Base-by-base conservation (phyloP, 495 filamentous ascomycete genomes). In the Staphylotrichum tortipilum region DNA sequence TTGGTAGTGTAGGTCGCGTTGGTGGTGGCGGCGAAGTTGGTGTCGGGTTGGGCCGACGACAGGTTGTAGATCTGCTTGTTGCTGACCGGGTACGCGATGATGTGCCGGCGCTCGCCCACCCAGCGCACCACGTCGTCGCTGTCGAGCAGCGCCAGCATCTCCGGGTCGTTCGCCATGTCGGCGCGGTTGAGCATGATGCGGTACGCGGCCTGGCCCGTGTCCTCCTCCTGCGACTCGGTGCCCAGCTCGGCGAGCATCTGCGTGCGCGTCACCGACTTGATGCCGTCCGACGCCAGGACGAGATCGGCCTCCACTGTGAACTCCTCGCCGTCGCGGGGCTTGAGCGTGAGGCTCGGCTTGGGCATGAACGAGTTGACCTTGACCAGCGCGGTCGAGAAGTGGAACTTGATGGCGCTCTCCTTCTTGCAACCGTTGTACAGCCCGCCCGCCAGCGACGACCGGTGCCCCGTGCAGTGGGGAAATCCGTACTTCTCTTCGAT, bases 121-220 rank as follows among this genome's bases (percentile, higher is more conserved):
- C 85, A 91, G 29, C 86, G 78, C 7, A 81, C 82, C 10, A 85
- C 85, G n/a, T 66, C 70, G 53, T 83, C 80, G 52, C 72, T 68
- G 49, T 85, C 77, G 11, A 91, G 68, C 6, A 91, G 75, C 23
- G 69, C 78, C 21, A 84, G 67, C 14, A 89, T 77, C 55, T 86
- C 82, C 0, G 80, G 75, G 63, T 89, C 82, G 42, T 74, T 59
- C 49, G 72, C 67, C 77, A 88, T 80, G 54, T 87, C 75, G 36
- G 77, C 71, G 14, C 82, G 78, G 45, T 72, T 75, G 50, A 90
- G 78, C 81, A 90, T 85, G 70, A 92, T 89, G 12, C 86, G 78
- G 73, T 89, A 91, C n/a, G 85, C 86, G 14, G 85, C 85, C 60
- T 90, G 82, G 26, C 84, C 73, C 28, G 82, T 89, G 59, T 89